Percentiles rank a stretch among this genome's conserved stretches.
phyloP scores from a whole-genome alignment of 1,139 yeast genomes.

The Keqinozyma sinolaborantium region DNA sequence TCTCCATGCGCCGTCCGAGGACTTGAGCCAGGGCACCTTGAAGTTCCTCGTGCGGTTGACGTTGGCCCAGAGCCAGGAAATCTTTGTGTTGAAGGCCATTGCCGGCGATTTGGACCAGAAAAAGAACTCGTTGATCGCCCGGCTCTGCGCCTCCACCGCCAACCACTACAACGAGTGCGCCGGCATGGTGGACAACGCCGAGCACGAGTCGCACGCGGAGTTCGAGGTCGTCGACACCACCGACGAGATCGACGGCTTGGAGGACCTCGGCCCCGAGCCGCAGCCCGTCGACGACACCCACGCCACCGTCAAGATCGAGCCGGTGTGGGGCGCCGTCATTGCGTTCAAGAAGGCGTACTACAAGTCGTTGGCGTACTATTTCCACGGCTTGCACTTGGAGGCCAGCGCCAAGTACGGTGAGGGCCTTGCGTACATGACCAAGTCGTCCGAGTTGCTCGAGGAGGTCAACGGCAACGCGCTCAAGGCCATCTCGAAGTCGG shows the following conservation, averaged over 20 bases:
- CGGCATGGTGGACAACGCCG: constrained; percentile 11
- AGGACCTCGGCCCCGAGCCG: constrained; percentile 11
- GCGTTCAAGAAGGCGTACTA: constrained; percentile 49
- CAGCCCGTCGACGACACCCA: constrained; percentile 30
- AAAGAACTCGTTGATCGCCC: constrained; percentile 69
- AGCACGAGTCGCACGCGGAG: constrained; percentile 11
- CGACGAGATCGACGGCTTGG: constrained; percentile 16
- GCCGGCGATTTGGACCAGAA: constrained; percentile 43
- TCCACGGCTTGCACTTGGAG: constrained; percentile 50
- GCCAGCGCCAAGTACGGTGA: constrained; percentile 62
- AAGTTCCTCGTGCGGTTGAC: constrained; percentile 60
- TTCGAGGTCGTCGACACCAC: constrained; percentile 16
- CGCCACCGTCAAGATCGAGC: constrained; percentile 42
- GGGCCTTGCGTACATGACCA: constrained; percentile 65
- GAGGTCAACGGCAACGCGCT: constrained; percentile 23
- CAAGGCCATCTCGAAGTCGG: constrained; percentile 24
- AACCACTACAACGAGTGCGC: constrained; percentile 51
- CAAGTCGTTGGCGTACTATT: constrained; percentile 44
- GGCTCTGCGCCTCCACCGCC: constrained; percentile 63
- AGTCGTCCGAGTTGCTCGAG: constrained; percentile 41
- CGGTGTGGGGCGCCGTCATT: constrained; percentile 39
- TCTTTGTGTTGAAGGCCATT: constrained; percentile 65
- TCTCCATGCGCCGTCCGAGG: constrained; percentile 85
- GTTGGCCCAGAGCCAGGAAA: constrained; percentile 88
- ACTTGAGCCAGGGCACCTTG: constrained; percentile 68